phyloP scores from a whole-genome alignment of 2,329 filamentous ascomycete species.

The Celoporthe dispersa region DNA sequence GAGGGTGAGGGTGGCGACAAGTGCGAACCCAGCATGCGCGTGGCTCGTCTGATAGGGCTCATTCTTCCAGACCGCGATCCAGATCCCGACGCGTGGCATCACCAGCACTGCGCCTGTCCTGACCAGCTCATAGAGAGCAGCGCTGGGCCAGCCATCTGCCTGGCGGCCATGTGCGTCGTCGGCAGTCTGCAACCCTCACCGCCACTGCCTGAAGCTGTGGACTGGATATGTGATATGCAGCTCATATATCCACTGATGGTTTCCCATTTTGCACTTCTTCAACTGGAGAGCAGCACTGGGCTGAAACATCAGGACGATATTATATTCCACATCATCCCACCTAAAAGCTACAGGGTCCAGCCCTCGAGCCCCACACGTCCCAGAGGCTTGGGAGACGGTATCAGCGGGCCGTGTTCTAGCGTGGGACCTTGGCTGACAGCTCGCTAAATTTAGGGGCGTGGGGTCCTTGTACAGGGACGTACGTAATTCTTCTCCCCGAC shows the following conservation, averaged over 20 bases:
- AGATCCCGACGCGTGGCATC: not conserved
- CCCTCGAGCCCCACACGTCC: not conserved
- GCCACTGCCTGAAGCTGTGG: conserved; percentile 1
- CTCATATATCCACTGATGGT: no score
- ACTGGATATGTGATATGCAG: no score
- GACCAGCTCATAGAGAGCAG: conserved; percentile 12
- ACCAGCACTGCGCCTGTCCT: conserved; percentile 16
- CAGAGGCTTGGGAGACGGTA: not conserved
- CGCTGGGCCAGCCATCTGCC: conserved; percentile 11
- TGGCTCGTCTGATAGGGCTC: not conserved
- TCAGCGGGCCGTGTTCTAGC: not conserved
- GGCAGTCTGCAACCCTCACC: not conserved
- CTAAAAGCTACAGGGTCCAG: not conserved
- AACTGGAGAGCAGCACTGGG: no score
- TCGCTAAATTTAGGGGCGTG: conserved; percentile 14
- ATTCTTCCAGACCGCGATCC: not conserved
- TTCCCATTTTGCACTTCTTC: not conserved
- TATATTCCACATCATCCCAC: not conserved
- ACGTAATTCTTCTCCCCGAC: not conserved
- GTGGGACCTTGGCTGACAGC: conserved; percentile 5
- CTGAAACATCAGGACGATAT: not conserved
- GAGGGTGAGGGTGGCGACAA: not conserved
- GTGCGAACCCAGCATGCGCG: not conserved
- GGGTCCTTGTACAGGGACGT: not conserved
- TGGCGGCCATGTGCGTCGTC: conserved; percentile 19